phyloP scores from a whole-genome alignment of 2,329 filamentous ascomycete species.

The Nectriaceae sp. region DNA sequence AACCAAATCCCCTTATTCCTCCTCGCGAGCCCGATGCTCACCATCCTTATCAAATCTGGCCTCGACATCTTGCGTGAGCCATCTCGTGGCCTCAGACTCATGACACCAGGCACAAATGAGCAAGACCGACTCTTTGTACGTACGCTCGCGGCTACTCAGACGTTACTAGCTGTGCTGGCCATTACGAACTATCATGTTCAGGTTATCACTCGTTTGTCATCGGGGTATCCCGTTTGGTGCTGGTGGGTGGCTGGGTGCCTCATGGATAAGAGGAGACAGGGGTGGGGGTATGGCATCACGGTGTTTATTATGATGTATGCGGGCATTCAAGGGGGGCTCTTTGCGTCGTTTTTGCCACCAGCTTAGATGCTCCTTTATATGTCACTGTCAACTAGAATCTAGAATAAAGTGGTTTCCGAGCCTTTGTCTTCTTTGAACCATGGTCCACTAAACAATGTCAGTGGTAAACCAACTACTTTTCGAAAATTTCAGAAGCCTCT shows the following conservation, averaged over 20 bases:
- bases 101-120: constrained; percentile 7
- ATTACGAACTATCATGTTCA: constrained; percentile 88
- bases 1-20: constrained; percentile 87
- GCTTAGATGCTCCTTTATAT: constrained; percentile 61
- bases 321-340: constrained; percentile 78
- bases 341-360: constrained; percentile 88
- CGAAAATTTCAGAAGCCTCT: too few relatives aligned
- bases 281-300: constrained; percentile 46
- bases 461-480: too few relatives aligned
- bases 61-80: constrained; percentile 37
- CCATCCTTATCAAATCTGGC: constrained; percentile 62
- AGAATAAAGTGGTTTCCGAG: too few relatives aligned
- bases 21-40: constrained; percentile 77
- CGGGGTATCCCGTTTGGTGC: constrained; percentile 89
- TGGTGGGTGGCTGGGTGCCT: constrained; percentile 68
- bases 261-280: constrained; percentile 31
- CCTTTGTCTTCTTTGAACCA: too few relatives aligned
- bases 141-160: constrained; percentile 71
- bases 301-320: constrained; percentile 80
- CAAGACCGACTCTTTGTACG: constrained; percentile 39
- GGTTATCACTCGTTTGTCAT: constrained; percentile 86
- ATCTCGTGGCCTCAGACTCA: constrained; percentile 6
- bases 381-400: too few relatives aligned
- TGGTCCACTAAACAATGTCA: too few relatives aligned
- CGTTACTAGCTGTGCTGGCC: constrained; percentile 70